Percentiles rank a stretch among this genome's conserved stretches.
These are phyloP conservation scores for Boletus vermiculosoides DNA, from an alignment of 768 basidiomycete species.

Conservation along the genomic window DNA sequence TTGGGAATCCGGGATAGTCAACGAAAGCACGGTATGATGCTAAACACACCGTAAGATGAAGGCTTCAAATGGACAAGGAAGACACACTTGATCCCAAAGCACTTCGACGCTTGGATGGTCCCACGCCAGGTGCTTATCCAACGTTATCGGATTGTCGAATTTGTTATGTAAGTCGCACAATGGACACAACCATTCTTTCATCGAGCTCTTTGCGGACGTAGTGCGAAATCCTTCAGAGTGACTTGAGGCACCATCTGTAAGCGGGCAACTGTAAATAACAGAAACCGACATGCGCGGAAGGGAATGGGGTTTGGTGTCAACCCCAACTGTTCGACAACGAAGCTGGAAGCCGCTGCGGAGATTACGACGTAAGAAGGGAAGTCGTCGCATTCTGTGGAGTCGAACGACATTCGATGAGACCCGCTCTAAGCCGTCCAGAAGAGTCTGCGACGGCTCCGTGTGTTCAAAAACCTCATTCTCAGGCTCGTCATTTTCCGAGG, in stretches of 20 bases:
- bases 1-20: conserved; percentile 14
- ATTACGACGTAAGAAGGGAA: conserved; percentile 60
- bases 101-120: conserved; percentile 45
- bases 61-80: neutral
- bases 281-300: conserved; percentile 19
- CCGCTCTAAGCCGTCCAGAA: conserved; percentile 37
- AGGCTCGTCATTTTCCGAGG: conserved; percentile 11
- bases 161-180: conserved; percentile 48
- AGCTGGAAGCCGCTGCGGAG: conserved; percentile 47
- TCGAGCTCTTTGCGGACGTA: conserved; percentile 20
- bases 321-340: conserved; percentile 38
- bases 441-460: conserved; percentile 31
- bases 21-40: conserved; percentile 15
- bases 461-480: conserved; percentile 6
- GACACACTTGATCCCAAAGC: conserved; percentile 38
- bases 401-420: conserved; percentile 33
- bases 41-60: conserved; percentile 5
- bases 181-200: conserved; percentile 49
- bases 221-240: conserved; percentile 10
- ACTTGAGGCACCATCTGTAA: conserved; percentile 7
- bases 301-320: conserved; percentile 33
- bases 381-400: conserved; percentile 38
- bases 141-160: conserved; percentile 43
- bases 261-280: conserved; percentile 24
- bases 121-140: conserved; percentile 47